Percentiles rank a stretch among this genome's conserved stretches.
Evolutionary conservation across 2,329 filamentous ascomycete species (phyloP).

Genomic region (Mycosphaerella arachidis): DNA sequence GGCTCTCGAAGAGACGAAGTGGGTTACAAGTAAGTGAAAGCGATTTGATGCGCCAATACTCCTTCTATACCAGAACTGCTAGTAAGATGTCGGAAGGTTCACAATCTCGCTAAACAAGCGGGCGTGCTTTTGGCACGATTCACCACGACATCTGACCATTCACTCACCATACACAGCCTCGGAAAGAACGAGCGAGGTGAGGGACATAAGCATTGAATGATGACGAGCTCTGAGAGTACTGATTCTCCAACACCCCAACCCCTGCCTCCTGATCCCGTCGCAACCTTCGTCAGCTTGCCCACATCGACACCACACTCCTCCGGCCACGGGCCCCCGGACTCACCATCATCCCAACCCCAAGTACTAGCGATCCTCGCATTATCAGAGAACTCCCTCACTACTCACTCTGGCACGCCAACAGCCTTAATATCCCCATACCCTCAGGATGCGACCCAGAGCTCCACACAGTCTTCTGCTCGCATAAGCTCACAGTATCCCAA

Average conservation of each 20-base stretch:
- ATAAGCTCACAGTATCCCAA: slow-evolving; percentile 24
- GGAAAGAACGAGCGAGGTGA: neutral
- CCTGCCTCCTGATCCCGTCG: slow-evolving; percentile 19
- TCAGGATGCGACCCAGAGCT: slow-evolving; percentile 24
- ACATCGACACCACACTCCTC: slow-evolving; percentile 19
- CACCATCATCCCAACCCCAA: slow-evolving; percentile 25
- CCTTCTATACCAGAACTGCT: neutral
- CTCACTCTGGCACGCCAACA: slow-evolving; percentile 12
- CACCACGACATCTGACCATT: neutral
- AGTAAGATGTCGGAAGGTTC: neutral
- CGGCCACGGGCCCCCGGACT: slow-evolving; percentile 17
- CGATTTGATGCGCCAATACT: neutral
- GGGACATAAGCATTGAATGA: neutral
- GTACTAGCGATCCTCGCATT: slow-evolving; percentile 13
- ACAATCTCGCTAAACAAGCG: neutral
- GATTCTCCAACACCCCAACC: slow-evolving; percentile 9
- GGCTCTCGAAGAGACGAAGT: neutral
- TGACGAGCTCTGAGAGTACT: neutral
- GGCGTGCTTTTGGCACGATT: neutral
- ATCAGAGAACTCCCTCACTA: slow-evolving; percentile 19
- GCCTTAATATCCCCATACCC: neutral
- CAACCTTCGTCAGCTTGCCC: slow-evolving; percentile 15
- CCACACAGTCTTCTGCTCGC: slow-evolving; percentile 25
- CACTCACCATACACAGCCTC: neutral
- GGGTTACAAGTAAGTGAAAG: neutral